Base-by-base conservation (phyloP, 1,139 yeast genomes). In the Pichia sp. region DNA sequence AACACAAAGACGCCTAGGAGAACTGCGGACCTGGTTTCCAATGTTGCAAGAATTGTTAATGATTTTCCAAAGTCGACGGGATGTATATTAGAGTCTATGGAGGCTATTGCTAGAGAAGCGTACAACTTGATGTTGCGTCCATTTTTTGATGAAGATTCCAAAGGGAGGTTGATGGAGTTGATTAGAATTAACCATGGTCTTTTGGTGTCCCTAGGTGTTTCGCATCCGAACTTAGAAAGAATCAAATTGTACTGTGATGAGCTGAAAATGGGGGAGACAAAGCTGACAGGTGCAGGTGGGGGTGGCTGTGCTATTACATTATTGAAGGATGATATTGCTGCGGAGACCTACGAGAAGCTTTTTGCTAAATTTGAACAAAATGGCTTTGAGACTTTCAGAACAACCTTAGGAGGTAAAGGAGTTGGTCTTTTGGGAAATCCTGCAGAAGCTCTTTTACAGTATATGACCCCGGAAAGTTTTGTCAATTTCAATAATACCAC, bases 231-330 rank as follows among this genome's bases (percentile, higher is more conserved):
- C 19, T 75, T 93, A 57, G 98, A 93, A 67, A 75, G 76, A 52
- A 82, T 92, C 49, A 85, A 83, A 62, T 72, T 80, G 29, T 74
- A 83, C 19, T 79, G 88, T 29, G 92, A 87, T 64, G 76, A 75
- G 47, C 67, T 81, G 54, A 67, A 74, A 1, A 71, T 93, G 38
- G 99, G 99, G 6, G 84, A 88, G 57, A 92, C 99, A 1, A 93
- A 93, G 70, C 77, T 93, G 57, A 93, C 99, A 0, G 99, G 99
- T 46, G 99, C 99, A 0, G 99, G 99, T 30, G 99, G 99, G 19
- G 99, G 99, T 47, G 99, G 99, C 1, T 93, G 99, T 74, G 96
- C 97, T 19, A 86, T 95, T 55, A 93, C 98, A 0, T 73, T 93
- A 52, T 76, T 92, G 11, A 75, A 81, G 51, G 85, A 81, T 51